These are phyloP conservation scores for Zygoascus flipseniorum DNA, from an alignment of 805 yeast species.

Conservation along the genomic window DNA sequence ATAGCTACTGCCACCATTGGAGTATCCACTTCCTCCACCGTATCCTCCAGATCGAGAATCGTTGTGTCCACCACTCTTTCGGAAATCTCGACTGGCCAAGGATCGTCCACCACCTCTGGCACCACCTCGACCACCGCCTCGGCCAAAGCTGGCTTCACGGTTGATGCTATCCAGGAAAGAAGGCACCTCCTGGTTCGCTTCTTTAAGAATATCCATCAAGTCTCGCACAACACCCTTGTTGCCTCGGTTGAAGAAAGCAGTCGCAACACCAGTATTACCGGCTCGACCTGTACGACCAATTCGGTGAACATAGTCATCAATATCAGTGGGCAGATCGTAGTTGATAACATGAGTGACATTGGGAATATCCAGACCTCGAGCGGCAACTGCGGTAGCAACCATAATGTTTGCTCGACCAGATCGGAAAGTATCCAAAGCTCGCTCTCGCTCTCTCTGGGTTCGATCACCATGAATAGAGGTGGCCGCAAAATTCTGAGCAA, in stretches of 20 bases:
- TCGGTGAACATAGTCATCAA: conserved; percentile 98
- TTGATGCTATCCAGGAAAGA: conserved; percentile 70
- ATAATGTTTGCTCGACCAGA: conserved; percentile 84
- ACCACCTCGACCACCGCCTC: conserved; percentile 49
- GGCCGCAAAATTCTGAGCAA: conserved; percentile 86
- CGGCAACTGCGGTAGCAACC: conserved; percentile 99
- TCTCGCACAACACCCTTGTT: conserved; percentile 86
- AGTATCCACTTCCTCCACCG: conserved; percentile 11
- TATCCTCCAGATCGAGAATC: conserved; percentile 14
- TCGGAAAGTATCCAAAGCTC: conserved; percentile 91
- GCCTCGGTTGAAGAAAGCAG: conserved; percentile 96
- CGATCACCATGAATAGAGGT: conserved; percentile 99
- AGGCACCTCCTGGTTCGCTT: conserved; percentile 98
- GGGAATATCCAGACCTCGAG: conserved; percentile 99
- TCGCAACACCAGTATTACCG: conserved; percentile 97
- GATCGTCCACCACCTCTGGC: conserved; percentile 35
- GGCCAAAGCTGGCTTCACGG: conserved; percentile 57
- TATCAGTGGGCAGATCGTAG: conserved; percentile 93
- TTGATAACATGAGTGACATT: conserved; percentile 96
- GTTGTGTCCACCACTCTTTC: conserved; percentile 33
- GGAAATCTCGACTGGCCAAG: conserved; percentile 42
- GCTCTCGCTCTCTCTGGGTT: conserved; percentile 95
- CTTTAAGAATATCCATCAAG: conserved; percentile 74
- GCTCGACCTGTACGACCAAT: conserved; percentile 99
- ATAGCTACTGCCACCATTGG: conserved; percentile 14